A percentile compares a stretch with the other conserved stretches of the same genome.
Evolutionary conservation across 2,329 filamentous ascomycete species (phyloP).

Genomic region (Alternaria incomplexa): DNA sequence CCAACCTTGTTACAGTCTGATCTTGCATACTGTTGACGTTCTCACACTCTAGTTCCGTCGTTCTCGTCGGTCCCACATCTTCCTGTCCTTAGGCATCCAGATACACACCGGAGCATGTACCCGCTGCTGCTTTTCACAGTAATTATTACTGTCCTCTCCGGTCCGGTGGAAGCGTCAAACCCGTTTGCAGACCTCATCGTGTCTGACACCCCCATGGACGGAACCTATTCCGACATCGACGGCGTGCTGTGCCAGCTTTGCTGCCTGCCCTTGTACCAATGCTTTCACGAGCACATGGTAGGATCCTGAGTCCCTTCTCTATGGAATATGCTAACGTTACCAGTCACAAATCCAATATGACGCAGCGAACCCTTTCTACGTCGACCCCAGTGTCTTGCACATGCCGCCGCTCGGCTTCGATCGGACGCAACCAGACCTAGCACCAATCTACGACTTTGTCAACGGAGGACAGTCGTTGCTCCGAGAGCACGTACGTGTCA

Average conservation of each 20-base stretch:
- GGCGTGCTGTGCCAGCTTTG: constrained; percentile 38
- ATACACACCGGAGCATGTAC: constrained; percentile 34
- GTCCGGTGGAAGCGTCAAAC: constrained; percentile 34
- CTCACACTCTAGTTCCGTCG: not conserved
- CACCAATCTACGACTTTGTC: constrained; percentile 11
- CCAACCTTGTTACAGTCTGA: not conserved
- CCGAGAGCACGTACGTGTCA: constrained; percentile 13
- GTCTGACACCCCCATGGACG: constrained; percentile 25
- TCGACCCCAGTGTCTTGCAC: not conserved
- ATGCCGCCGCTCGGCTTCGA: constrained; percentile 7
- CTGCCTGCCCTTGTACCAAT: constrained; percentile 23
- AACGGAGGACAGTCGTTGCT: constrained; percentile 8
- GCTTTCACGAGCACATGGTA: constrained; percentile 27
- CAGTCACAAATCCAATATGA: too few species aligned
- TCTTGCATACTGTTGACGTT: not conserved
- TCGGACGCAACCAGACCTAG: constrained; percentile 9
- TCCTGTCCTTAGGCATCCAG: constrained; percentile 31
- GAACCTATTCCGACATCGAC: constrained; percentile 34
- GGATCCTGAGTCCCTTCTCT: too few species aligned
- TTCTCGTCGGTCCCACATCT: constrained; percentile 13
- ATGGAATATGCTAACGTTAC: too few species aligned
- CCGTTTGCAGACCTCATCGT: constrained; percentile 31
- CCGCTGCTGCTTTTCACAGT: constrained; percentile 34
- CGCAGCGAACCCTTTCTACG: constrained; percentile 2
- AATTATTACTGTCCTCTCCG: constrained; percentile 33